Conservation (phyloP, 306 rosid species). For the Hippophae tibetana region DNA sequence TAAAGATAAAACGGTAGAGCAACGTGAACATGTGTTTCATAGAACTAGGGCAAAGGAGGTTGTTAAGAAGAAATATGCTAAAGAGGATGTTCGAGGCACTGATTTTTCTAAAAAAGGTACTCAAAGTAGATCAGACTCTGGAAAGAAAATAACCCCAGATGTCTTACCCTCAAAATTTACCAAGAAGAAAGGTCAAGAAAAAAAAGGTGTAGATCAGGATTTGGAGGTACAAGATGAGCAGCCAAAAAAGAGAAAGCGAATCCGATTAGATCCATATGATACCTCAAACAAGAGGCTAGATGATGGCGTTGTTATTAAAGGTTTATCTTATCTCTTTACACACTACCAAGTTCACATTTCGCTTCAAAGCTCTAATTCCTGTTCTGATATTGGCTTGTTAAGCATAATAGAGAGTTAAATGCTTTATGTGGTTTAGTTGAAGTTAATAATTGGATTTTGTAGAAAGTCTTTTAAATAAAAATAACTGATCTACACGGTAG, state of each 20-base stretch:
- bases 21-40: slow-evolving; percentile 16
- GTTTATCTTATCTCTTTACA: slow-evolving; percentile 30
- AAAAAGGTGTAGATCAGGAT: slow-evolving; percentile 28
- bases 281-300: slow-evolving; percentile 76
- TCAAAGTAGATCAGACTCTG: slow-evolving; percentile 20
- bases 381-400: no score
- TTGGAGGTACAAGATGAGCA: slow-evolving; percentile 26
- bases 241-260: slow-evolving; percentile 62
- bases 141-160: slow-evolving; percentile 18
- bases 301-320: slow-evolving; percentile 37
- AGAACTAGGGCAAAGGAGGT: slow-evolving; percentile 20
- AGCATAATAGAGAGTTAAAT: no score
- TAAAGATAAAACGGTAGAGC: slow-evolving; percentile 18
- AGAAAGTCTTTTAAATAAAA: no score
- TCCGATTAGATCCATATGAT: slow-evolving; percentile 60
- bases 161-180: slow-evolving; percentile 18
- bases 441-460: no score
- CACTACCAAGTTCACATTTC: slow-evolving; percentile 5
- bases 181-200: slow-evolving; percentile 24
- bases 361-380: not conserved
- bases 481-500: not conserved
- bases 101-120: slow-evolving; percentile 28
- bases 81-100: slow-evolving; percentile 13
- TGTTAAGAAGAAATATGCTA: slow-evolving; percentile 12
- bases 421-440: no score